phyloP scores from a whole-genome alignment of 2,329 filamentous ascomycete species.

The Teratosphaeria viscida region DNA sequence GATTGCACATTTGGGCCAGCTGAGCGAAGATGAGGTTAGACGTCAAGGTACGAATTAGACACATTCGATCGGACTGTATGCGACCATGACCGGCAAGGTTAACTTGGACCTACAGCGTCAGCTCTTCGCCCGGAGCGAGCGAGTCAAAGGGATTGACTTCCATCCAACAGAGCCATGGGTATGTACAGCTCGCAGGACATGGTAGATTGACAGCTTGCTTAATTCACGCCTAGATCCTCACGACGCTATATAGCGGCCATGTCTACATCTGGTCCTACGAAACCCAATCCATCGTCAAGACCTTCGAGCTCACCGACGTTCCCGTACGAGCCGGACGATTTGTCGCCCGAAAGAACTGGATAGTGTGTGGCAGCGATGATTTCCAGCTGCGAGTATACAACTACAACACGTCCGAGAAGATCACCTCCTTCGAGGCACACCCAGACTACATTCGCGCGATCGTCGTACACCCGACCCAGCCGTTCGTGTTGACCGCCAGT shows the following conservation, averaged over 20 bases:
- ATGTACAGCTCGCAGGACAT: slow-evolving; percentile 19
- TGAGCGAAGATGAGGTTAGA: slow-evolving; percentile 44
- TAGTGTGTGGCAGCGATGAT: slow-evolving; percentile 66
- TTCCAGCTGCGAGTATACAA: slow-evolving; percentile 89
- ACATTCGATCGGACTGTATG: neutral
- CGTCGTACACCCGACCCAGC: slow-evolving; percentile 86
- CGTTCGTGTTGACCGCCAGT: slow-evolving; percentile 88
- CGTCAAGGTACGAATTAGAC: slow-evolving; percentile 40
- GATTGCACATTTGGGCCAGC: slow-evolving; percentile 8
- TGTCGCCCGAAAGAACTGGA: slow-evolving; percentile 95
- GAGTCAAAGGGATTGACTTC: slow-evolving; percentile 96
- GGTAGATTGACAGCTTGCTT: neutral
- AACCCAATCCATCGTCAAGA: slow-evolving; percentile 94
- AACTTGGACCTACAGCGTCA: slow-evolving; percentile 51
- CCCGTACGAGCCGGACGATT: slow-evolving; percentile 94
- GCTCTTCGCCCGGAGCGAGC: slow-evolving; percentile 80
- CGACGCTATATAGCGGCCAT: slow-evolving; percentile 93
- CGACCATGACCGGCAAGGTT: slow-evolving; percentile 28
- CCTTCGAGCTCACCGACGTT: slow-evolving; percentile 96
- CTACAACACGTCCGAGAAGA: slow-evolving; percentile 99
- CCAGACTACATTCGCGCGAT: slow-evolving; percentile 98
- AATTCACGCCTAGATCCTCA: slow-evolving; percentile 48
- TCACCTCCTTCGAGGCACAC: slow-evolving; percentile 92
- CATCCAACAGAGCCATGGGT: slow-evolving; percentile 96
- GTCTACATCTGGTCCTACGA: slow-evolving; percentile 99